Conservation (phyloP, 148 eudicot species). For the Polygonum maritimum region DNA sequence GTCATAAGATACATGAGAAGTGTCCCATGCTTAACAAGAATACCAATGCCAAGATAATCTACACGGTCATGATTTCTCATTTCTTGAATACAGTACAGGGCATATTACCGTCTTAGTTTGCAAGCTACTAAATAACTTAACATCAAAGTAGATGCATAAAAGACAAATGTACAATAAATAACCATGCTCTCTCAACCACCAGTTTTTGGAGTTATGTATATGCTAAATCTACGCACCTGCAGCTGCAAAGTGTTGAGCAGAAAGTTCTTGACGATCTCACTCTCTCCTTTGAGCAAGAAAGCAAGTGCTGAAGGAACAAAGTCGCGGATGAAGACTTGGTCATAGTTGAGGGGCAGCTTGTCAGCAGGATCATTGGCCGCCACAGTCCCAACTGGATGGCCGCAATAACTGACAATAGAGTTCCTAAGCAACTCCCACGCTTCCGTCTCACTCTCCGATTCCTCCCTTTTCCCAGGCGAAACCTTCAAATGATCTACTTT, state of each 20-base stretch:
- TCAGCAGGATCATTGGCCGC: slow-evolving; percentile 73
- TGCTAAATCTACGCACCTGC: slow-evolving; percentile 39
- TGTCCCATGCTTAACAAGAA: neutral
- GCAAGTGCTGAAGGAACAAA: slow-evolving; percentile 88
- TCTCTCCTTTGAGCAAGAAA: slow-evolving; percentile 82
- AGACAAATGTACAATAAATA: neutral
- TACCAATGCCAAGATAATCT: neutral
- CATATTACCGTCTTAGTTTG: neutral
- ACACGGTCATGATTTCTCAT: neutral
- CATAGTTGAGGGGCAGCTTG: slow-evolving; percentile 53
- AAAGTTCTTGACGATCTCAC: slow-evolving; percentile 75
- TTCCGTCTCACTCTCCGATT: slow-evolving; percentile 54
- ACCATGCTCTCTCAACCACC: neutral
- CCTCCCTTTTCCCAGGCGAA: slow-evolving; percentile 22
- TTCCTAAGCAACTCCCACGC: slow-evolving; percentile 72
- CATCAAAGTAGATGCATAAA: neutral
- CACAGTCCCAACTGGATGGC: slow-evolving; percentile 72
- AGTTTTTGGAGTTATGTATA: neutral
- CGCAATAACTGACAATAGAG: slow-evolving; percentile 68
- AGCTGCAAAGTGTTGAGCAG: slow-evolving; percentile 81
- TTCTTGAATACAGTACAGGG: neutral
- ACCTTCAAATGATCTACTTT: slow-evolving; percentile 20
- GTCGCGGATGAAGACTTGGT: slow-evolving; percentile 84
- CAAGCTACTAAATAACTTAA: neutral
- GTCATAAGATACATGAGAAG: neutral